Evolutionary conservation across 495 filamentous ascomycete species (phyloP), one percentile per base, ranked within the genome.

Genomic region (Parmelia sp.): DNA sequence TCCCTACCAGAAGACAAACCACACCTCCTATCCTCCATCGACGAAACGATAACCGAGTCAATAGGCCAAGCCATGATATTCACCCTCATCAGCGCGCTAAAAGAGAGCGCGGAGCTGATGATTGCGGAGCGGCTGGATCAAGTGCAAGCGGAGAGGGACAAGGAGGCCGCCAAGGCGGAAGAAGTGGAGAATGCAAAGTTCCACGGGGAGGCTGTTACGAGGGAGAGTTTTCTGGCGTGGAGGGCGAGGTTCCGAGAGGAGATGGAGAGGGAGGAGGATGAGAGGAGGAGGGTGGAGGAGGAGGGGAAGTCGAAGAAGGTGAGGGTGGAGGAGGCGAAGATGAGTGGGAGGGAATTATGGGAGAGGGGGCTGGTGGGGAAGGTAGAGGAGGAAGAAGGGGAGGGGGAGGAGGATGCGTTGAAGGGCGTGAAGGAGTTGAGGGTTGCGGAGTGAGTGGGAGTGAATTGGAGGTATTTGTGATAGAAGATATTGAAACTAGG

Each of bases 51-150:
- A 37, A 84, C 89, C 65, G 94, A 97, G 74, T 97, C 92, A 65
- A 73, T 97, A 42, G 94, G 94, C 37, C 96, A 96, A 85, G 89
- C 91, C n/a, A 99, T 99, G 94, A 81, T 99, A 0, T 99, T 96
- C 76, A 91, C 92, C 0, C 78, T 99, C 23, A 86, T 92, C 37
- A 89, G 86, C 45, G 84, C 89, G 4, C 75, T 99, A 61, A 97
- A 96, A 71, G 94, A 99, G 63, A 79, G 80, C 42, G 91, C 90
- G 8, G 94, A 99, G 77, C 79, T 83, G 61, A 79, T 99, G 29
- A 85, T 96, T 69, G 65, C 73, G 4, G 84, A 90, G 56, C 85
- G 95, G 29, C 81, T 84, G 57, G 83, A 79, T 10, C 86, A 81
- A 12, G 83, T 83, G 14, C 80, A 84, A 68, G 80, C 78, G 12